Base-by-base conservation (phyloP, 2,329 filamentous ascomycete species). In the Neofusicoccum cordaticola region DNA sequence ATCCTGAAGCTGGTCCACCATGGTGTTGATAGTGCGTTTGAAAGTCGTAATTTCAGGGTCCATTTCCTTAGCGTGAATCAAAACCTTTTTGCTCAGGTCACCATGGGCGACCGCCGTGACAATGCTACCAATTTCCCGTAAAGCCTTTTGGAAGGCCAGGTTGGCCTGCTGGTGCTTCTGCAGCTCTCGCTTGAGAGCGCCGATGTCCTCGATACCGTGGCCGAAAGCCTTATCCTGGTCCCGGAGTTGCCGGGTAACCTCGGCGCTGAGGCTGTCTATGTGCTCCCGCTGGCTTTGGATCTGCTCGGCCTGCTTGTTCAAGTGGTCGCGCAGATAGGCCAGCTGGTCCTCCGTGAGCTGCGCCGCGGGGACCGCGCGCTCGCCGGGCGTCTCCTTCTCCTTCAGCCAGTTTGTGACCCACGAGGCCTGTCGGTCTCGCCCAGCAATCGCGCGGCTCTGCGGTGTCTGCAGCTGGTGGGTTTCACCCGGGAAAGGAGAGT, bases 161-260 rank as follows among this genome's bases (percentile, higher is more conserved):
- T 99, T 99, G 74, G 96, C 95, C 80, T 97, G 95, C 76, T 97
- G 93, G 74, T 97, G 93, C 80, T 98, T 98, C 83, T 91, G 93
- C 66, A 99, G 84, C 79, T 99, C 95, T 66, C 94, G 88, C 80
- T 98, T 94, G 45, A 98, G 84, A 41, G 92, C 89, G 62, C 91
- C 90, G 68, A 98, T 94, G 70, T 95, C 93, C 78, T 97, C 93
- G 62, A 96, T 79, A 47, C 80, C 89, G 67, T 90, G 86, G 70
- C 90, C 89, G 64, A 97, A 88, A 37, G 92, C 90, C 73, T 88
- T 87, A 77, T 93, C 90, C 74, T 96, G 92, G 68, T 93, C 86
- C 73, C 90, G 88, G 77, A 95, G 92, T 75, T 97, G 92, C 78
- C 93, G 87, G 65, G 91, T 85, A 61, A 98, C 85, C 77, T 96